Percentiles rank a stretch among this genome's conserved stretches.
Conservation (phyloP, 2,329 filamentous ascomycete genomes). For the Cladosporium sp. region DNA sequence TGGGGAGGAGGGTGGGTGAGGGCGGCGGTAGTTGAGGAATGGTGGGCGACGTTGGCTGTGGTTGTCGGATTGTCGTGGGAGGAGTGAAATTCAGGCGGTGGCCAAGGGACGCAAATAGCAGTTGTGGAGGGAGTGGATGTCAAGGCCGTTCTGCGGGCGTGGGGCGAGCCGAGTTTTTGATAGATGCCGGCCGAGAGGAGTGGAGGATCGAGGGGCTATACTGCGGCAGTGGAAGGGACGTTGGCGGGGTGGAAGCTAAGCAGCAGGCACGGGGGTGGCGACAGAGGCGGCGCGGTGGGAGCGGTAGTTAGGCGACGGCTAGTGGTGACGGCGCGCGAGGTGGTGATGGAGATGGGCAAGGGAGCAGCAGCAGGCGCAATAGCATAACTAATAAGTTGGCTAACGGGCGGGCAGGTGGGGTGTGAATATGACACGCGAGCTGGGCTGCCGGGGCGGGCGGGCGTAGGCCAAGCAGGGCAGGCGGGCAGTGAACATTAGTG, state of each 20-base stretch:
- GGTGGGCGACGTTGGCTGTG: not conserved
- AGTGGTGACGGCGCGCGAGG: not conserved
- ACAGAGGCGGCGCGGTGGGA: not conserved
- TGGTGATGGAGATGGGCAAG: not conserved
- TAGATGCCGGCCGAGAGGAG: not conserved
- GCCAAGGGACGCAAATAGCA: slow-evolving; percentile 1
- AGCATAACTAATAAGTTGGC: not conserved
- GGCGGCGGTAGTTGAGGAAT: slow-evolving; percentile 9
- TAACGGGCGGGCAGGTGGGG: not conserved
- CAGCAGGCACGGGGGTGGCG: not conserved
- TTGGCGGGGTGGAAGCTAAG: not conserved
- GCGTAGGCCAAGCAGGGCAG: too few species aligned
- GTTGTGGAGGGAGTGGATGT: slow-evolving; percentile 3
- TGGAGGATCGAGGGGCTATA: not conserved
- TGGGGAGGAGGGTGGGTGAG: slow-evolving; percentile 9
- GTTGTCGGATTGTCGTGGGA: not conserved
- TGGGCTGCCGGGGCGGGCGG: too few species aligned
- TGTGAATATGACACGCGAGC: not conserved
- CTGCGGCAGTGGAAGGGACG: slow-evolving; percentile 2
- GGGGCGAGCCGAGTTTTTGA: slow-evolving; percentile 8
- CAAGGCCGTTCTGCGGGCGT: slow-evolving; percentile 1
- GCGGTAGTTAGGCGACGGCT: not conserved
- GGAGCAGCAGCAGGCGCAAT: not conserved
- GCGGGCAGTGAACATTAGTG: too few species aligned
- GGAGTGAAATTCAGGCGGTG: not conserved